Evolutionary conservation across 2,329 filamentous ascomycete genomes (phyloP), one percentile per base, ranked within the genome.

Genomic region (Fusarium xyrophilum): DNA sequence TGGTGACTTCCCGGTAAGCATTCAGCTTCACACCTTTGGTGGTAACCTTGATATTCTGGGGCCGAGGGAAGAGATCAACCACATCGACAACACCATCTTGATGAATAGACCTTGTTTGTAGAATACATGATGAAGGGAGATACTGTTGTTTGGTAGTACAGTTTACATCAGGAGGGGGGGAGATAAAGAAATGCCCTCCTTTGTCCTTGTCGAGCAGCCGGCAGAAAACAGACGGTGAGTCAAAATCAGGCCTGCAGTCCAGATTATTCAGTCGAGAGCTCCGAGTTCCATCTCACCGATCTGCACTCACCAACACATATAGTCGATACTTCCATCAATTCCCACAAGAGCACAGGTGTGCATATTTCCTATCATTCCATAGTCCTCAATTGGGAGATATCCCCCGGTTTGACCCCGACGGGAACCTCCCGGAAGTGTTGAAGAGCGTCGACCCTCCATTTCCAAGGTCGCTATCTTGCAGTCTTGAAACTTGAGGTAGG

Each of bases 351-450:
- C 90, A 80, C 89, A 92, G 2, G 91, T 93, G 72, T 89, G 86
- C 90, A 93, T 92, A 74, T 93, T 93, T 27, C 91, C 91, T 72
- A 93, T 92, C 78, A 93, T 85, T 57, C 91, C 91, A 82, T 93
- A 93, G 77, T 93, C 87, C 75, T 93, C 91, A 68, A 93, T 91
- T 47, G 85, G 85, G 30, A 87, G 81, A 70, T 87, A 88, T 33
- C 85, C 85, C 15, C 78, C 79, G 52, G 76, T 74, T 76, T 80
- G 78, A 27, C 72, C 68, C 27, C 77, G 71, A 32, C 78, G 75
- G 53, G 75, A 75, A 50, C 69, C 70, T 14, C 75, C 76, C 39
- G 76, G 78, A 61, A 78, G 73, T 17, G 68, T 75, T 40, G 75
- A 75, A 23, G 78, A 68, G 42, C 73, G 75, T 47, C 77, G 74